Evolutionary conservation across 139 green algal species (phyloP), one percentile per base, ranked within the genome.

Genomic region (Gonium pectorale): DNA sequence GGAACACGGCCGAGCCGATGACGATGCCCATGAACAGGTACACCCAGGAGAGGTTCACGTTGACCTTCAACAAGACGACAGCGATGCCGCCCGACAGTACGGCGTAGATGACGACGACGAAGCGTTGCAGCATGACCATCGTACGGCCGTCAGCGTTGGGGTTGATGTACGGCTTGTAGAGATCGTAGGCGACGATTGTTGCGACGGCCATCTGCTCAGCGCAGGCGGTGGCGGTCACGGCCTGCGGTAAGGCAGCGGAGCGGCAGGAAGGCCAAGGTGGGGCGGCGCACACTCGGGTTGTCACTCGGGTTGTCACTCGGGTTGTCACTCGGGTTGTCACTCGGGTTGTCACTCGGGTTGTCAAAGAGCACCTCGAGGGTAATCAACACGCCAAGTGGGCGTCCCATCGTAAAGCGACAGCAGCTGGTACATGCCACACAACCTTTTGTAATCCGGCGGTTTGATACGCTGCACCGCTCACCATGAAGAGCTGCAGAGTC

Each of bases 151-250:
- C 96, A 27, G 96, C 96, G 59, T 94, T 88, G 56, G 83, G 83
- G 85, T 96, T 96, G 90, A 97, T 90, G 92, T 97, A 94, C 4
- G 88, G 72, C 35, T 88, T 72, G 84, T 92, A 94, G 44, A 94
- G 86, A 38, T 94, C 96, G 68, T 98, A 98, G 5, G 94, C 84
- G 52, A 98, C 85, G 29, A 98, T 93, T 38, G 94, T 96, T 24
- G 92, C 93, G 0, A 98, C 96, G 17, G 96, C 96, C 73, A 98
- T 97, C 70, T 98, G 92, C 94, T 98, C 96, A 15, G 96, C 93
- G 64, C 90, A 96, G 38, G 92, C 96, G 33, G 96, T 94, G 59
- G 94, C 94, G 27, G 94, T 98, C 29, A 99, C 95, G 74, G 96
- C 81, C 74, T 82, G 56, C 29, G 41, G 21, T 3, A 2, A 6